Evolutionary conservation across 108 stramenopile genomes (phyloP).

Genomic region (Mayamaea pseudoterrestris): DNA sequence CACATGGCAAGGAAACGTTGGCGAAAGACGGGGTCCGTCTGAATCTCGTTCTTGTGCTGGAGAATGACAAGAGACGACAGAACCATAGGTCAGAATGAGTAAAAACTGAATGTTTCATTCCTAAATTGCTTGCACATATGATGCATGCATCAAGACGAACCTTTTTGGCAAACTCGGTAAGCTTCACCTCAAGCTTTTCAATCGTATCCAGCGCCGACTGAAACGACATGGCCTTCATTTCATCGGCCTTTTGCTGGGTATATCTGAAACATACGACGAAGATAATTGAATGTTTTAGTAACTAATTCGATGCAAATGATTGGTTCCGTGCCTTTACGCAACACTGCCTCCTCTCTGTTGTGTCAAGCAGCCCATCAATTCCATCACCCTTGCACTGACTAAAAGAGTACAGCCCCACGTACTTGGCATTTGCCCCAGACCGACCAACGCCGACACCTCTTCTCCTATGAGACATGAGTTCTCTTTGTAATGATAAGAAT

Average conservation of each 20-base stretch:
- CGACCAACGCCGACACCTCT: slow-evolving; percentile 16
- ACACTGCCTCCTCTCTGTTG: no score
- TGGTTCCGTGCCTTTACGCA: background rate
- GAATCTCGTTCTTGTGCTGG: slow-evolving; percentile 81
- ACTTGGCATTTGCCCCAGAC: slow-evolving; percentile 2
- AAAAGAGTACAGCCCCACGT: background rate
- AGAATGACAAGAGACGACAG: no score
- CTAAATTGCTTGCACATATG: no score
- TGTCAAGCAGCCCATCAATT: background rate
- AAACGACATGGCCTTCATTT: slow-evolving; percentile 56
- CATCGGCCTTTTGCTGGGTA: slow-evolving; percentile 64
- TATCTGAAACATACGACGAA: slow-evolving; percentile 11
- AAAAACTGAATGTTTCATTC: no score
- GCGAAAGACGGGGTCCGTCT: slow-evolving; percentile 85
- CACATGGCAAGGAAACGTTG: slow-evolving; percentile 94
- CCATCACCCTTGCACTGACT: background rate
- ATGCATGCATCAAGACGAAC: slow-evolving; percentile 45
- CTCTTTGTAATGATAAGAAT: no score
- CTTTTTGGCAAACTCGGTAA: slow-evolving; percentile 82
- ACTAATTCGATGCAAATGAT: background rate
- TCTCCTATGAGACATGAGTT: slow-evolving; percentile 12
- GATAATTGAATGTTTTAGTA: background rate
- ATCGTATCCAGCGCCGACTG: slow-evolving; percentile 72
- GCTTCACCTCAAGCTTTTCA: slow-evolving; percentile 57
- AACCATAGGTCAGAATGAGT: no score